phyloP scores from a whole-genome alignment of 108 stramenopile species.

The Aurantiochytrium sp. region DNA sequence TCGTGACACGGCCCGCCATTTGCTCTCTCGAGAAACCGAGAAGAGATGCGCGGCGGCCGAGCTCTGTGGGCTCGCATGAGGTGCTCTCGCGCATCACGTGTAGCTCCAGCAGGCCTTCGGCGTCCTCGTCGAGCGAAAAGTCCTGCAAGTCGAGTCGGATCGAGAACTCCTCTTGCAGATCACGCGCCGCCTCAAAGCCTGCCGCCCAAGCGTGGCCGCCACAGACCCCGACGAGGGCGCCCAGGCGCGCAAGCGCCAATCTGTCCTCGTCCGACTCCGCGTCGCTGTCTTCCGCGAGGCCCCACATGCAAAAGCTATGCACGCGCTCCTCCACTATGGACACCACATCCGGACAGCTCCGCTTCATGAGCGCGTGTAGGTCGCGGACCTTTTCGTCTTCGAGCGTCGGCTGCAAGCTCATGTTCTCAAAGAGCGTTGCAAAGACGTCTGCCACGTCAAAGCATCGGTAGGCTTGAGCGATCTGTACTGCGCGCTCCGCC shows the following conservation, averaged over 20 bases:
- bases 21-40: not conserved
- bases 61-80: not conserved
- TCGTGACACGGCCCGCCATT: not conserved
- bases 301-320: not conserved
- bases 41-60: not conserved
- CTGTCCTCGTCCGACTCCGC: not conserved
- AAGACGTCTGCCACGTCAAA: constrained; percentile 12
- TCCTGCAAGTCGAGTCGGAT: not conserved
- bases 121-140: not conserved
- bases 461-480: not conserved
- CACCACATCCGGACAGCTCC: not conserved
- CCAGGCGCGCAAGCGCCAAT: not conserved
- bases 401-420: not conserved
- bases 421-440: not conserved
- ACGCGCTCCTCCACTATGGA: not conserved
- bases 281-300: not conserved
- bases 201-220: not conserved
- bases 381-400: not conserved
- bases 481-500: not conserved
- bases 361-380: not conserved
- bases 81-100: not conserved
- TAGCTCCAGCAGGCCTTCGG: not conserved
- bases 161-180: not conserved
- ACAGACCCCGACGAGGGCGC: not conserved
- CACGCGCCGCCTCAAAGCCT: not conserved